phyloP scores from a whole-genome alignment of 352 stramenopile genomes.

The Pythium utonaiense region DNA sequence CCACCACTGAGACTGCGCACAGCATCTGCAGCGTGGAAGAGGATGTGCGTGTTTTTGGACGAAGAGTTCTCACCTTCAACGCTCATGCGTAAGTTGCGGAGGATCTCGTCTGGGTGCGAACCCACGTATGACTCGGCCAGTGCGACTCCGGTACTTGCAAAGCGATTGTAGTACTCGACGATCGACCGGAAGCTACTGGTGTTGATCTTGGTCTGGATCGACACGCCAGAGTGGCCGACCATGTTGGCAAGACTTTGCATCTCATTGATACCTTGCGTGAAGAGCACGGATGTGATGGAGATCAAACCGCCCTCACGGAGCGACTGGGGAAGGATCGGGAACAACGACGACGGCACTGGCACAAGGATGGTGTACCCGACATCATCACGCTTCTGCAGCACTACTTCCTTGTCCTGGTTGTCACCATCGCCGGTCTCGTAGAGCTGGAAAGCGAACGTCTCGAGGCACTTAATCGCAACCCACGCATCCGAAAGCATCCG shows the following conservation, averaged over 20 bases:
- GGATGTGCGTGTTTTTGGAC: conserved; percentile 86
- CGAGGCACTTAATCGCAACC: conserved; percentile 86
- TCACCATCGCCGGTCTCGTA: conserved; percentile 18
- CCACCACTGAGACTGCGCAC: conserved; percentile 91
- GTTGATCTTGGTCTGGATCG: conserved; percentile 84
- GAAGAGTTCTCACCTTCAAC: conserved; percentile 72
- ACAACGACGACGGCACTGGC: conserved; percentile 35
- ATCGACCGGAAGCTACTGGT: conserved; percentile 66
- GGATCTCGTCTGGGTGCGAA: conserved; percentile 62
- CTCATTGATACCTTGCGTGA: conserved; percentile 92
- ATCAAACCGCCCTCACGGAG: conserved; percentile 61
- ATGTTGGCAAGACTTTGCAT: conserved; percentile 92
- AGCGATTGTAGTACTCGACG: conserved; percentile 74
- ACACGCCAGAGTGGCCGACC: conserved; percentile 72
- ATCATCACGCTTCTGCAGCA: conserved; percentile 59
- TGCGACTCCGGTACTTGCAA: conserved; percentile 36
- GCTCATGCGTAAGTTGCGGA: conserved; percentile 57
- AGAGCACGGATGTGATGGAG: conserved; percentile 70
- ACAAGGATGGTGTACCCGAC: conserved; percentile 71
- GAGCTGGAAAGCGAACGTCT: conserved; percentile 84
- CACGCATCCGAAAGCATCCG: conserved; percentile 93
- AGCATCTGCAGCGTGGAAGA: conserved; percentile 77
- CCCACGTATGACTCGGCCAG: conserved; percentile 50
- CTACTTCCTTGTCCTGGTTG: conserved; percentile 32
- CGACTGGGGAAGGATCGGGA: conserved; percentile 43